Conservation (phyloP, 2,329 filamentous ascomycete species). For the Lachnellula arida region DNA sequence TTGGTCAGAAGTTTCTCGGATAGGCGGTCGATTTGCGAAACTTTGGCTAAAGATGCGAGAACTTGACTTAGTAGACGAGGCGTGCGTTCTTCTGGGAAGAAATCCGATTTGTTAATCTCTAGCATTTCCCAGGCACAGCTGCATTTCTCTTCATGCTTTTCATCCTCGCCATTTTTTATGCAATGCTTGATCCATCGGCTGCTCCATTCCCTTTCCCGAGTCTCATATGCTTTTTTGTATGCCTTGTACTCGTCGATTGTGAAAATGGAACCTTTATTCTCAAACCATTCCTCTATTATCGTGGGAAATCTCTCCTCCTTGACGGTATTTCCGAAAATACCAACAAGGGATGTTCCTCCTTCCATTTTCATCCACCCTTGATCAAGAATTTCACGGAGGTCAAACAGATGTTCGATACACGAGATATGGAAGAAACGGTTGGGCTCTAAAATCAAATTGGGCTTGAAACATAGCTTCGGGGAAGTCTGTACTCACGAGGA, state of each 20-base stretch:
- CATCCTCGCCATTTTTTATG: slow-evolving; percentile 7
- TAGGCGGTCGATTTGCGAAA: slow-evolving; percentile 11
- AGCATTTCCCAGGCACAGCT: slow-evolving; percentile 9
- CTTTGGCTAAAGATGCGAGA: slow-evolving; percentile 11
- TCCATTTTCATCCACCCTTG: slow-evolving; percentile 11
- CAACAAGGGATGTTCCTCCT: slow-evolving; percentile 6
- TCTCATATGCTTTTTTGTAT: slow-evolving; percentile 9
- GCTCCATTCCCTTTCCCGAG: slow-evolving; percentile 3
- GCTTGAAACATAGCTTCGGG: slow-evolving; percentile 8
- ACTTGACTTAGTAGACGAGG: slow-evolving; percentile 11
- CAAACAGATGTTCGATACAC: slow-evolving; percentile 10
- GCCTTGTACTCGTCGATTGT: slow-evolving; percentile 12
- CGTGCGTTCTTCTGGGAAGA: slow-evolving; percentile 11
- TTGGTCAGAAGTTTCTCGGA: slow-evolving; percentile 4
- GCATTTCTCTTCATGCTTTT: slow-evolving; percentile 12
- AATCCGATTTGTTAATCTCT: slow-evolving; percentile 11
- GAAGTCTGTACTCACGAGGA: slow-evolving; percentile 11
- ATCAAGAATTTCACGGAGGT: slow-evolving; percentile 12
- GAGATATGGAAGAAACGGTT: slow-evolving; percentile 14
- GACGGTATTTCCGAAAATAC: slow-evolving; percentile 6
- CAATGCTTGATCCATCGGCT: slow-evolving; percentile 10
- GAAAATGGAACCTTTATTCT: slow-evolving; percentile 12
- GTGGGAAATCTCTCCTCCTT: slow-evolving; percentile 10
- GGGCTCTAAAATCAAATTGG: slow-evolving; percentile 10
- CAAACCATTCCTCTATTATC: slow-evolving; percentile 11